Evolutionary conservation across 176 grass and related monocot genomes (phyloP).

Genomic region (Sorghum bicolor): DNA sequence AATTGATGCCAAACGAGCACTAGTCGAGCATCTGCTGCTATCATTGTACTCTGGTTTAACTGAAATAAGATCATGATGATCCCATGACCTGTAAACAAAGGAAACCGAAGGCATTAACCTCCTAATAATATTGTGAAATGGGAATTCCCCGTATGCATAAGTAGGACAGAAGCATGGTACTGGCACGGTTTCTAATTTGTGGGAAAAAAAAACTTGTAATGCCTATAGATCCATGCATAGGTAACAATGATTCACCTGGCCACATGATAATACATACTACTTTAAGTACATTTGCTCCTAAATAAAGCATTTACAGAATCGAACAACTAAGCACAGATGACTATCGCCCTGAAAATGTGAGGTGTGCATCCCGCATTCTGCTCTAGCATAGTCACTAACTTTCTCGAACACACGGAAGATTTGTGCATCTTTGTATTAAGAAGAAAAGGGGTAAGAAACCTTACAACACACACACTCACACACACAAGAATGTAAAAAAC

Average conservation of each 20-base stretch:
- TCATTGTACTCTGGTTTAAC: conserved; percentile 86
- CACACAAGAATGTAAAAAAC: neutral
- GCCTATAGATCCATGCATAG: neutral
- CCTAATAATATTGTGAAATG: neutral
- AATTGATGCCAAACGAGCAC: conserved; percentile 71
- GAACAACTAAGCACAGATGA: neutral
- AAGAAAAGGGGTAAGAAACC: neutral
- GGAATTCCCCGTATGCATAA: neutral
- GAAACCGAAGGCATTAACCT: neutral
- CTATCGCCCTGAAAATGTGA: neutral
- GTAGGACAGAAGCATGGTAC: neutral
- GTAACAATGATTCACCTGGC: neutral
- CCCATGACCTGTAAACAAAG: conserved; percentile 65
- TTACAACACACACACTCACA: neutral
- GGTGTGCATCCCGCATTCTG: neutral
- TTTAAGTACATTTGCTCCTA: neutral
- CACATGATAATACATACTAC: neutral
- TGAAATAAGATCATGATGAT: conserved; percentile 90
- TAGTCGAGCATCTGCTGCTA: conserved; percentile 82
- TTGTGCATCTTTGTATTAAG: neutral
- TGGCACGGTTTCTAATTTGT: neutral
- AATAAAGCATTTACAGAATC: neutral
- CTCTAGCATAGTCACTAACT: neutral
- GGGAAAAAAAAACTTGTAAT: neutral
- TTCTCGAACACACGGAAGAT: neutral